Percentiles rank a stretch among this genome's conserved stretches.
These are phyloP conservation scores for Calonectria pauciramosa DNA, from an alignment of 2,329 filamentous ascomycete genomes.

Conservation along the genomic window DNA sequence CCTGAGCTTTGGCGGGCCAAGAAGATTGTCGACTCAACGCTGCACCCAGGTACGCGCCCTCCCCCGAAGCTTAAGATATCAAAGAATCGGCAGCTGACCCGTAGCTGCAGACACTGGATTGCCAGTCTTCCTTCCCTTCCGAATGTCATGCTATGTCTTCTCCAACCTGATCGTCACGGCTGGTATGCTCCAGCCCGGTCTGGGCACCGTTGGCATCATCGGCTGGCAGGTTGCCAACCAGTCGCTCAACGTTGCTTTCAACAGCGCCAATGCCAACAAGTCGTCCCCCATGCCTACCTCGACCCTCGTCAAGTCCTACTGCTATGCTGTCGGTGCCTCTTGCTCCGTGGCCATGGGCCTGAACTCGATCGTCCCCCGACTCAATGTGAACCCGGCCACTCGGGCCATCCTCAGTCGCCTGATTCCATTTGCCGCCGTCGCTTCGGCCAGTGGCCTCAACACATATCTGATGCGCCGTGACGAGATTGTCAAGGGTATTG, in stretches of 20 bases:
- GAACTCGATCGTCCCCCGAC: slow-evolving; percentile 88
- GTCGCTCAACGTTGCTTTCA: slow-evolving; percentile 98
- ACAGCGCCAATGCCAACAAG: slow-evolving; percentile 98
- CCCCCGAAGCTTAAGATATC: background rate
- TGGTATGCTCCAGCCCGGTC: slow-evolving; percentile 94
- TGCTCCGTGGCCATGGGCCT: slow-evolving; percentile 94
- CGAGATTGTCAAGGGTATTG: slow-evolving; percentile 93
- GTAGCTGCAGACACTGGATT: slow-evolving; percentile 83
- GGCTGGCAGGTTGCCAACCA: slow-evolving; percentile 98
- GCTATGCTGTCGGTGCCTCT: slow-evolving; percentile 90
- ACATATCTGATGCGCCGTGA: slow-evolving; percentile 98
- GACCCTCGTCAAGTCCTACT: slow-evolving; percentile 90
- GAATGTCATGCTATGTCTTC: slow-evolving; percentile 96
- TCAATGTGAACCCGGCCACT: slow-evolving; percentile 84
- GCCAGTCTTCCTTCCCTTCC: slow-evolving; percentile 93
- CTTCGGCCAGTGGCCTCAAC: slow-evolving; percentile 90
- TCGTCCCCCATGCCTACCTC: slow-evolving; percentile 87
- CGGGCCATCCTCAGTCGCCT: slow-evolving; percentile 85
- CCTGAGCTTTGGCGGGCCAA: slow-evolving; percentile 95
- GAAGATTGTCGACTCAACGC: slow-evolving; percentile 95
- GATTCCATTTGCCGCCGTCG: slow-evolving; percentile 96
- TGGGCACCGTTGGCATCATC: slow-evolving; percentile 85
- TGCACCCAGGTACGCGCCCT: slow-evolving; percentile 83
- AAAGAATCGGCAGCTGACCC: slow-evolving; percentile 26
- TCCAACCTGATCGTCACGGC: slow-evolving; percentile 95